Conservation (phyloP, 2,329 filamentous ascomycete genomes). For the Penicillium capsulatum region DNA sequence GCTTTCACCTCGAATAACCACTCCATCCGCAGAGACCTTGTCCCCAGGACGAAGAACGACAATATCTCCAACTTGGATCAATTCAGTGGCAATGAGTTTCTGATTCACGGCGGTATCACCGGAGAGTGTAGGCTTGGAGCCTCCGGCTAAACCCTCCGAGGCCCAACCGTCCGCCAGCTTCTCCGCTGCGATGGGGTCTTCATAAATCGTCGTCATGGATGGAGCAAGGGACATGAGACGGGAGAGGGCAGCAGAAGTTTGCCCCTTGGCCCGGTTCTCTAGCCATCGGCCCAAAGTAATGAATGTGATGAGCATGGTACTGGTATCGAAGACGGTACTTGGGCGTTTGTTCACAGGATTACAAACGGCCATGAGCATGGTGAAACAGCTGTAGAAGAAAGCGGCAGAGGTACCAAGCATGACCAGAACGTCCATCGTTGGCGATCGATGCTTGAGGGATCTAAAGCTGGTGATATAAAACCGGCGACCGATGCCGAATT, state of each 20-base stretch:
- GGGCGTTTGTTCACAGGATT: conserved; percentile 74
- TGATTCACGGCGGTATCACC: conserved; percentile 20
- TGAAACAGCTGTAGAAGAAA: conserved; percentile 88
- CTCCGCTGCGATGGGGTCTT: conserved; percentile 86
- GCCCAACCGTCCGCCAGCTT: conserved; percentile 79
- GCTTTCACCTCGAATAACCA: conserved; percentile 80
- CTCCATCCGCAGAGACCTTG: conserved; percentile 91
- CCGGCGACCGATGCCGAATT: conserved; percentile 91
- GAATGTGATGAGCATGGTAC: conserved; percentile 97
- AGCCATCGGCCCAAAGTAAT: conserved; percentile 86
- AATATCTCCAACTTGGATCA: conserved; percentile 89
- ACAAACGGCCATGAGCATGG: conserved; percentile 78
- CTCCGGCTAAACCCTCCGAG: conserved; percentile 10
- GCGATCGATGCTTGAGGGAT: conserved; percentile 81
- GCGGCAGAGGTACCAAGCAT: conserved; percentile 90
- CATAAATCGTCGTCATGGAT: conserved; percentile 95
- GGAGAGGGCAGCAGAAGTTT: conserved; percentile 91
- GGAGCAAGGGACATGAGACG: conserved; percentile 92
- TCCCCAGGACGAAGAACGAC: conserved; percentile 91
- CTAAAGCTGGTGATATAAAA: conserved; percentile 95
- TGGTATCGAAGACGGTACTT: conserved; percentile 91
- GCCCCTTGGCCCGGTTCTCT: conserved; percentile 91
- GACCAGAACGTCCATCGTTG: conserved; percentile 97
- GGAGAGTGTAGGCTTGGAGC: conserved; percentile 7
- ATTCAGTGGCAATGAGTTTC: conserved; percentile 82